Conservation (phyloP, 2,329 filamentous ascomycete genomes). For the Fusarium piperis region DNA sequence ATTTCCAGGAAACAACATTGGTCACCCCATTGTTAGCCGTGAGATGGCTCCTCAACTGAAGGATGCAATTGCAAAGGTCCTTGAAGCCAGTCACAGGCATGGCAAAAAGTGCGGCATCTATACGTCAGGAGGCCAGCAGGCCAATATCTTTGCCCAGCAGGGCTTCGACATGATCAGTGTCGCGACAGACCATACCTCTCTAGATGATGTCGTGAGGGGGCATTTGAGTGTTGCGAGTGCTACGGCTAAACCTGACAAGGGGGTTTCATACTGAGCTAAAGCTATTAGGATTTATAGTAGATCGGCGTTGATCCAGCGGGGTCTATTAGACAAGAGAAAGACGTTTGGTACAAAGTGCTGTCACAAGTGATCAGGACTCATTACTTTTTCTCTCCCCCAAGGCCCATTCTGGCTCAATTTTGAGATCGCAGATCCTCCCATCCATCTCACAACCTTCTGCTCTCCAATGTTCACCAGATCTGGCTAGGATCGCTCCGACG, state of each 20-base stretch:
- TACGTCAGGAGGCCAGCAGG: neutral
- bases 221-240: neutral
- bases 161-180: neutral
- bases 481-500: neutral
- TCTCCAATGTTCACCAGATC: neutral
- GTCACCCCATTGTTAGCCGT: neutral
- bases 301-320: neutral
- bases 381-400: neutral
- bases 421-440: neutral
- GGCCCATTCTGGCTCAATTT: neutral
- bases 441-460: neutral
- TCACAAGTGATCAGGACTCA: neutral
- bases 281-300: too few species aligned
- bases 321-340: neutral
- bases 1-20: neutral
- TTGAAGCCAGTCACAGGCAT: neutral
- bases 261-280: neutral
- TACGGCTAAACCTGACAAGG: neutral
- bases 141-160: neutral
- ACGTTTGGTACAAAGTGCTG: neutral
- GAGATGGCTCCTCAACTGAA: neutral
- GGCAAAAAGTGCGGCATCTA: neutral
- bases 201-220: neutral
- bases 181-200: neutral
- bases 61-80: neutral